Percentiles rank a stretch among this genome's conserved stretches.
Evolutionary conservation across 2,329 filamentous ascomycete genomes (phyloP).

Genomic region (Diplodia scrobiculata): DNA sequence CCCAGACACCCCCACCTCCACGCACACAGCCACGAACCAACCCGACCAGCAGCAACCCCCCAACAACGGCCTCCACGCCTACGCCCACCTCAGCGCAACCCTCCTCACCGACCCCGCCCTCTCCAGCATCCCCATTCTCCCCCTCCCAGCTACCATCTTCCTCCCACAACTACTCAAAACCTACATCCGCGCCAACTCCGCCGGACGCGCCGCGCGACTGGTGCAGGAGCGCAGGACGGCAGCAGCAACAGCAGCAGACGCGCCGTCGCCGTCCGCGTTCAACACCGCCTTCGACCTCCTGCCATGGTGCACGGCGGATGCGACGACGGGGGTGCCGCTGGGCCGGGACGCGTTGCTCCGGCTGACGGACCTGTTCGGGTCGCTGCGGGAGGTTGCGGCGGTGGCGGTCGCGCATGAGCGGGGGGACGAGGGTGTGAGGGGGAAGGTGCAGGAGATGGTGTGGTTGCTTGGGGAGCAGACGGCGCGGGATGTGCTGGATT

Average conservation of each 20-base stretch:
- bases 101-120: conserved; percentile 1
- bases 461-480: conserved; percentile 35
- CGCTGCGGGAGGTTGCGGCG: conserved; percentile 39
- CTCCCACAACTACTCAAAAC: not conserved
- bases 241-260: no score
- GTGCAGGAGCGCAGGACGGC: not conserved
- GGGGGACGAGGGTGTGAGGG: conserved; percentile 8
- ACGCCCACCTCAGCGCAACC: conserved; percentile 9
- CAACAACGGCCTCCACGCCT: conserved; percentile 7
- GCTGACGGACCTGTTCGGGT: conserved; percentile 41
- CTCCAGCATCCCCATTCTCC: conserved; percentile 10
- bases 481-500: conserved; percentile 37
- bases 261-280: not conserved
- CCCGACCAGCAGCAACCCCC: not conserved
- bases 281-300: conserved; percentile 35
- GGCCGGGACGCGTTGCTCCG: not conserved
- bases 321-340: not conserved
- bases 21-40: not conserved
- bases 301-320: conserved; percentile 38
- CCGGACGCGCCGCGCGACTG: not conserved
- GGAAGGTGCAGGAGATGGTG: conserved; percentile 31
- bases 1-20: not conserved
- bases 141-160: not conserved
- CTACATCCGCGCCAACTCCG: conserved; percentile 26
- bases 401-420: conserved; percentile 28